phyloP scores from a whole-genome alignment of 140 eudicot genomes.

The Erigeron philadelphicus region DNA sequence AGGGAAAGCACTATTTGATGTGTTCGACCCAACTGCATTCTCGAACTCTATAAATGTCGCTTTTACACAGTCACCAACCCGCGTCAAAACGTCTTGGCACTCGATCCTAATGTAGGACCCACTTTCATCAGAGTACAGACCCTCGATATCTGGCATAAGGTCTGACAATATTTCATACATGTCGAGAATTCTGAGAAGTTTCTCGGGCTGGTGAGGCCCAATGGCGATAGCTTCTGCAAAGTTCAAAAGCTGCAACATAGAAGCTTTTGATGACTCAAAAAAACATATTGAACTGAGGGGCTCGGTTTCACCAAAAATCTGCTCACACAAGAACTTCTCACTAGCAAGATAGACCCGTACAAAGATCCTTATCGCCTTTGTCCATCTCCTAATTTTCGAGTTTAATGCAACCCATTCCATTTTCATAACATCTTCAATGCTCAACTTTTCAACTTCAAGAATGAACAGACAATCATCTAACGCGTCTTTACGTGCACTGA shows the following conservation, averaged over 20 bases:
- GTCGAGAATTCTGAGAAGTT: slow-evolving; percentile 70
- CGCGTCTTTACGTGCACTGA: slow-evolving; percentile 66
- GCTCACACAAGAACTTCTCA: slow-evolving; percentile 70
- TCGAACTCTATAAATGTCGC: slow-evolving; percentile 78
- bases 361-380: slow-evolving; percentile 61
- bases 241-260: slow-evolving; percentile 69
- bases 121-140: slow-evolving; percentile 46
- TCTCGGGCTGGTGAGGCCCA: slow-evolving; percentile 88
- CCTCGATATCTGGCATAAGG: slow-evolving; percentile 58
- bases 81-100: slow-evolving; percentile 46
- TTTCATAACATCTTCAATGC: slow-evolving; percentile 80
- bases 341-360: slow-evolving; percentile 78
- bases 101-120: slow-evolving; percentile 49
- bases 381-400: slow-evolving; percentile 77
- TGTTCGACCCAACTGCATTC: slow-evolving; percentile 58
- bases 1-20: slow-evolving; percentile 62
- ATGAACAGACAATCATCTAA: slow-evolving; percentile 68
- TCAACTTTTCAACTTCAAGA: slow-evolving; percentile 71
- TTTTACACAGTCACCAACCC: slow-evolving; percentile 69
- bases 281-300: slow-evolving; percentile 56
- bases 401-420: slow-evolving; percentile 85
- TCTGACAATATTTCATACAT: slow-evolving; percentile 72
- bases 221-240: slow-evolving; percentile 80
- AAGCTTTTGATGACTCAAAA: slow-evolving; percentile 58
- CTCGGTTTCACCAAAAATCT: slow-evolving; percentile 57